Conservation (phyloP, 345 rosid genomes). For the Eucalyptus rudis region DNA sequence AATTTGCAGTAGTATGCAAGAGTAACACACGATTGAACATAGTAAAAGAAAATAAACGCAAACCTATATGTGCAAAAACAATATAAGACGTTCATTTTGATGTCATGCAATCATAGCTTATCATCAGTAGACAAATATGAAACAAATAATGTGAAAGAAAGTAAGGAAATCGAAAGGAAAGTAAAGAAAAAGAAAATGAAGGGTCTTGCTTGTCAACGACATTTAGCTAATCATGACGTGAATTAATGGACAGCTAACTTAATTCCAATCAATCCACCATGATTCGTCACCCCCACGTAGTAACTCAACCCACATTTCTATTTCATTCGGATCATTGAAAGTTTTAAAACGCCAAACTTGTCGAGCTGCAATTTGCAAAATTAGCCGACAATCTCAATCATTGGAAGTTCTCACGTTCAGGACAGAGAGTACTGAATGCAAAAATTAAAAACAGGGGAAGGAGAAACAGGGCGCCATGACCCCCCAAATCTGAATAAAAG, state of each 20-base stretch:
- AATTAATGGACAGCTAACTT: neutral
- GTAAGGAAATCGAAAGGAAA: neutral
- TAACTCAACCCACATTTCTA: neutral
- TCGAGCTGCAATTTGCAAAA: neutral
- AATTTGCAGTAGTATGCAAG: neutral
- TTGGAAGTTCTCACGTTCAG: neutral
- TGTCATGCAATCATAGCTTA: neutral
- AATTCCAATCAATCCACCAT: neutral
- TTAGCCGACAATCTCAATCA: neutral
- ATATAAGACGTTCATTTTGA: neutral
- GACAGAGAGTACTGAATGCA: neutral
- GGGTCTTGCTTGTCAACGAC: neutral
- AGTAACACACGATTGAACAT: neutral
- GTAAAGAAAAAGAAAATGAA: neutral
- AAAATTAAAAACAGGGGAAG: neutral
- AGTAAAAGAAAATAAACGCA: fast-evolving
- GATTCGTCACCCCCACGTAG: neutral
- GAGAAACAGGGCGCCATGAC: neutral
- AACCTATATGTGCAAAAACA: fast-evolving
- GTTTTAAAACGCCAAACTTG: neutral
- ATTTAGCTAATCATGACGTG: neutral
- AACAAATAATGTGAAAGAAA: neutral
- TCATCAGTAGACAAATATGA: fast-evolving
- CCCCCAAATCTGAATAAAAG: neutral
- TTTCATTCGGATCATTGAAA: neutral